Conservation (phyloP, 2,329 filamentous ascomycete genomes). For the Aspergillaceae sp. region DNA sequence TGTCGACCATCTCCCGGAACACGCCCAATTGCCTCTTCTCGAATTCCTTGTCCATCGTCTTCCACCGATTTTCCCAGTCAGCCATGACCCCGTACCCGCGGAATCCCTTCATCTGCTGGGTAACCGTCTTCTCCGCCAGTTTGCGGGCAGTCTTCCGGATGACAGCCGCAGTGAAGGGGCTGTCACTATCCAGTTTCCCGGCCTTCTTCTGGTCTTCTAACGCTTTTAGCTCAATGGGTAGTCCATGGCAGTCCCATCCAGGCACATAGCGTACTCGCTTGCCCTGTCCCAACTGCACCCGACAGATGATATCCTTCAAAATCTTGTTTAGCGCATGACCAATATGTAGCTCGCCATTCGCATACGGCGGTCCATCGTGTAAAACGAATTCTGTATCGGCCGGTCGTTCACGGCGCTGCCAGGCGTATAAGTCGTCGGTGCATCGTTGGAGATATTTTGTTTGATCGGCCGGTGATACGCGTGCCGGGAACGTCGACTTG, state of each 20-base stretch:
- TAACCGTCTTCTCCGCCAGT: constrained; percentile 48
- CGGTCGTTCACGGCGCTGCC: constrained; percentile 58
- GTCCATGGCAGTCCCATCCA: constrained; percentile 95
- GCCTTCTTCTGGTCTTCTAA: constrained; percentile 51
- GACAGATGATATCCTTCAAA: constrained; percentile 84
- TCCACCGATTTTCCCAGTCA: constrained; percentile 55
- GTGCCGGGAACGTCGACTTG: constrained; percentile 59
- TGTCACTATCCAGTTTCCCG: constrained; percentile 7
- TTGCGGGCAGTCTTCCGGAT: constrained; percentile 48
- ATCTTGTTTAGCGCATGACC: constrained; percentile 97
- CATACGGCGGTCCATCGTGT: constrained; percentile 94
- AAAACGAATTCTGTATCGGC: constrained; percentile 60
- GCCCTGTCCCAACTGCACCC: constrained; percentile 70
- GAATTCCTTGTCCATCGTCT: constrained; percentile 54
- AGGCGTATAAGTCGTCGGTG: constrained; percentile 80
- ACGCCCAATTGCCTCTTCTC: constrained; percentile 53
- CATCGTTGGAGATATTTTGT: constrained; percentile 61
- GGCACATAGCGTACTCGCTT: constrained; percentile 72
- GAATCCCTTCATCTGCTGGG: constrained; percentile 53
- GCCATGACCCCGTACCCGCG: constrained; percentile 55
- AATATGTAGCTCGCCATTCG: constrained; percentile 83
- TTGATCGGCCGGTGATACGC: constrained; percentile 38
- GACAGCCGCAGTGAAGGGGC: constrained; percentile 33
- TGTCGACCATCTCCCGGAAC: constrained; percentile 54
- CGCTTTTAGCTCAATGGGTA: constrained; percentile 95